A percentile compares a stretch with the other conserved stretches of the same genome.
phyloP scores from a whole-genome alignment of 805 yeast species.

The Yarrowia sp. region DNA sequence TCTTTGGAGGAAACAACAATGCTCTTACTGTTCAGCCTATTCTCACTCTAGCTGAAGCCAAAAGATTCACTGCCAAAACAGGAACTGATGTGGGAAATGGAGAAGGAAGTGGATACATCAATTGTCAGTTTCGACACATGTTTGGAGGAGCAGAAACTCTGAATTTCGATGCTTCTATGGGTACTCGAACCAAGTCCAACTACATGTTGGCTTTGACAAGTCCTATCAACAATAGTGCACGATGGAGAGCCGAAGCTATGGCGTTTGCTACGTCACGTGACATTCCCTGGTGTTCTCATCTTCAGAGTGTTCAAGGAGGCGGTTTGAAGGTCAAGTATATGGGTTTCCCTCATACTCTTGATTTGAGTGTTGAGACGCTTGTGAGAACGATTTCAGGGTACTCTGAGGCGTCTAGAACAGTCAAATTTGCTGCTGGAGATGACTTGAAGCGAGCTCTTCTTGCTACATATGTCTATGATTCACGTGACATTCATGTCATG shows the following conservation, averaged over 20 bases:
- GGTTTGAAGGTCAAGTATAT: conserved; percentile 39
- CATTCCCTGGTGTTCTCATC: conserved; percentile 53
- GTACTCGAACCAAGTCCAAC: conserved; percentile 59
- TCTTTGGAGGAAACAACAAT: not conserved
- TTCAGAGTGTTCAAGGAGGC: conserved; percentile 50
- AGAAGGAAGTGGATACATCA: conserved; percentile 91
- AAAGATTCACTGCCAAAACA: conserved; percentile 75
- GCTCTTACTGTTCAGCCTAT: not conserved
- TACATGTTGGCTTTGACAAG: conserved; percentile 52
- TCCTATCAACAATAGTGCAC: conserved; percentile 49
- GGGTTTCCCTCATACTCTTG: conserved; percentile 44
- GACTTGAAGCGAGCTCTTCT: conserved; percentile 56
- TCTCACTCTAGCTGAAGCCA: conserved; percentile 37
- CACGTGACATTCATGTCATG: conserved; percentile 45
- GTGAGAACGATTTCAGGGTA: conserved; percentile 45
- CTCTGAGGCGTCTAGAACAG: conserved; percentile 49
- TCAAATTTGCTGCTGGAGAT: conserved; percentile 61
- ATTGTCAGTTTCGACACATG: conserved; percentile 61
- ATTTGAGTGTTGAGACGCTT: conserved; percentile 60
- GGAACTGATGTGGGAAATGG: conserved; percentile 97
- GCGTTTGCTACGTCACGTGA: conserved; percentile 52
- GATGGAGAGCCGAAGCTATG: conserved; percentile 55
- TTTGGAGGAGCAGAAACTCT: conserved; percentile 70
- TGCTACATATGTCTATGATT: conserved; percentile 46
- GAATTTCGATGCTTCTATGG: conserved; percentile 54